Evolutionary conservation across 2,329 filamentous ascomycete genomes (phyloP), one percentile per base, ranked within the genome.

Genomic region (Endocalyx cinctus): DNA sequence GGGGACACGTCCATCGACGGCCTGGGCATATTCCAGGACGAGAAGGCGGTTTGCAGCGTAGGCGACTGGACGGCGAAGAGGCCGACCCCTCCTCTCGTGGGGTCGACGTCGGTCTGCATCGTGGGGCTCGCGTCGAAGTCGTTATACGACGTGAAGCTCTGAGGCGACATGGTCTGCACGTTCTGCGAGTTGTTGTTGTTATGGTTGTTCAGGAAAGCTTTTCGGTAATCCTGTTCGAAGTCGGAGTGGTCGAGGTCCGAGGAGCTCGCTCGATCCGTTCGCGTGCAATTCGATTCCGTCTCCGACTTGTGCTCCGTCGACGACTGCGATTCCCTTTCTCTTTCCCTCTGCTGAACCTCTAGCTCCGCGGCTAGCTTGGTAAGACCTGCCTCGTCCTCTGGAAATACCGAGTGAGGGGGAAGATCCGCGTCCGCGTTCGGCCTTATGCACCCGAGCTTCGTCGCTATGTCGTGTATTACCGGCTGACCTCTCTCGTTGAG

Each of bases 381-480:
- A 50, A 80, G 64, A 37, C 74, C 75, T 10, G 70, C 66, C 50
- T 77, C 74, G 46, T 77, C 72, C 51, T 81, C 76, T 34, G 77
- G 77, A 52, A 81, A 80, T 17, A 76, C 65, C 3, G 70, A 68
- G 42, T 75, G 70, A 15, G 72, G 66, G 14, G 74, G 74, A 31
- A 77, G 60, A 53, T 79, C 67, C 53, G 74, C 67, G 47, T 81
- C 77, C 50, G 68, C 72, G 47, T 78, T 77, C 13, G 73, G 74
- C 35, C 77, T 70, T 47, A 81, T 77, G 61, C 76, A 80, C 29
- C 77, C 76, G 17, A 82, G 72, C 57, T 72, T 78, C 43, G 72
- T 70, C 20, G 77, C 76, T 38, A 82, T 81, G 51, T 80, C 73
- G 59, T 82, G 77, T 34, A 82, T 77, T 17, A 81, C 69, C 4